Percentiles rank a stretch among this genome's conserved stretches.
These are phyloP conservation scores for Apiospora saccharicola DNA, from an alignment of 2,329 filamentous ascomycete genomes.

Conservation along the genomic window DNA sequence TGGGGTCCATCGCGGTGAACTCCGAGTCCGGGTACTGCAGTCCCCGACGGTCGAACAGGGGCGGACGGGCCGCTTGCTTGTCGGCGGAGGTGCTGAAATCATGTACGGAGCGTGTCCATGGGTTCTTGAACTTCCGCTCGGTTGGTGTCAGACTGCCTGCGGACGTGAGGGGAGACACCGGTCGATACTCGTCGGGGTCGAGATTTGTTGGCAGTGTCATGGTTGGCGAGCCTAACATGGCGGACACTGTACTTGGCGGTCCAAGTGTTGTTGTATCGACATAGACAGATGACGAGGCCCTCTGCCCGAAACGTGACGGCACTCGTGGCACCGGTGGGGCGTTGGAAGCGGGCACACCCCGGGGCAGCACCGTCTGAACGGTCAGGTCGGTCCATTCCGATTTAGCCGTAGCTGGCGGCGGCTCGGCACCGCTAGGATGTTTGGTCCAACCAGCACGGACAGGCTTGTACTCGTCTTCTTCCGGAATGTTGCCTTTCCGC, in stretches of 20 bases:
- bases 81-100: neutral
- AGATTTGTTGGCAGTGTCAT: neutral
- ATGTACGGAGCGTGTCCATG: neutral
- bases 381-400: constrained; percentile 22
- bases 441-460: neutral
- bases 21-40: neutral
- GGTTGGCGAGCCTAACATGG: neutral
- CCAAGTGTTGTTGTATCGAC: neutral
- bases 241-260: neutral
- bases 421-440: neutral
- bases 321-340: neutral
- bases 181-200: neutral
- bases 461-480: constrained; percentile 13
- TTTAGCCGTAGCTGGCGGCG: neutral
- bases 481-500: neutral
- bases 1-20: neutral
- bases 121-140: neutral
- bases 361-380: neutral
- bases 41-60: neutral
- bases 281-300: neutral
- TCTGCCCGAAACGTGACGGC: neutral
- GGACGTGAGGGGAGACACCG: neutral
- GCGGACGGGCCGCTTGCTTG: neutral
- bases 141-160: neutral
- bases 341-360: neutral